Conservation (phyloP, 2,329 filamentous ascomycete species). For the Leptographium galeiforme region DNA sequence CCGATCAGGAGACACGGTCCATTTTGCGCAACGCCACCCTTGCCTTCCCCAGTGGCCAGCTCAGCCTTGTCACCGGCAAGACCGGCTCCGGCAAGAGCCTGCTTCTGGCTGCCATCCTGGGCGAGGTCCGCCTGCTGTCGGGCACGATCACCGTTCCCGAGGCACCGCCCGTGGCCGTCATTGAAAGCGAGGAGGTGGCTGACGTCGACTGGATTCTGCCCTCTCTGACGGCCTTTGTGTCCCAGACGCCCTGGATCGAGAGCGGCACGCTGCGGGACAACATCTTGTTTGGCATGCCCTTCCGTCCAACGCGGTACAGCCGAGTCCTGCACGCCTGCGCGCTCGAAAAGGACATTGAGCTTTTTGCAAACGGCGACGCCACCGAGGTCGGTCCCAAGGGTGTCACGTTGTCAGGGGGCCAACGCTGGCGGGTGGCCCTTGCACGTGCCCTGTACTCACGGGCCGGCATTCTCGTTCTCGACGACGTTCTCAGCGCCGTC, state of each 20-base stretch:
- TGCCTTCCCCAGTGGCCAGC: constrained; percentile 19
- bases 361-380: constrained; percentile 26
- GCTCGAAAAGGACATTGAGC: constrained; percentile 27
- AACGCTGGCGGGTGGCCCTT: constrained; percentile 30
- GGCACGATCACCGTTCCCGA: constrained; percentile 17
- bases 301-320: constrained; percentile 26
- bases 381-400: constrained; percentile 30
- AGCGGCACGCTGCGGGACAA: constrained; percentile 30
- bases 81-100: constrained; percentile 27
- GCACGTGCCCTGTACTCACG: constrained; percentile 32
- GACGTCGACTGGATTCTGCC: constrained; percentile 22
- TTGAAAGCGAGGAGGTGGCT: constrained; percentile 12
- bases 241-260: constrained; percentile 34
- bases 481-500: constrained; percentile 38
- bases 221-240: constrained; percentile 27
- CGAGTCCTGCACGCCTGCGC: constrained; percentile 32
- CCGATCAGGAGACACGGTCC: constrained; percentile 14
- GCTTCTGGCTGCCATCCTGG: constrained; percentile 24
- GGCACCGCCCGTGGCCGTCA: constrained; percentile 13
- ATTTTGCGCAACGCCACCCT: constrained; percentile 20
- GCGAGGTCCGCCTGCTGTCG: constrained; percentile 23
- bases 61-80: constrained; percentile 24
- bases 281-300: constrained; percentile 28
- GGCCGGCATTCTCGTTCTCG: constrained; percentile 29
- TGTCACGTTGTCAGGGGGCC: constrained; percentile 29